Base-by-base conservation (phyloP, 805 yeast species). In the Suhomyces vadensis region DNA sequence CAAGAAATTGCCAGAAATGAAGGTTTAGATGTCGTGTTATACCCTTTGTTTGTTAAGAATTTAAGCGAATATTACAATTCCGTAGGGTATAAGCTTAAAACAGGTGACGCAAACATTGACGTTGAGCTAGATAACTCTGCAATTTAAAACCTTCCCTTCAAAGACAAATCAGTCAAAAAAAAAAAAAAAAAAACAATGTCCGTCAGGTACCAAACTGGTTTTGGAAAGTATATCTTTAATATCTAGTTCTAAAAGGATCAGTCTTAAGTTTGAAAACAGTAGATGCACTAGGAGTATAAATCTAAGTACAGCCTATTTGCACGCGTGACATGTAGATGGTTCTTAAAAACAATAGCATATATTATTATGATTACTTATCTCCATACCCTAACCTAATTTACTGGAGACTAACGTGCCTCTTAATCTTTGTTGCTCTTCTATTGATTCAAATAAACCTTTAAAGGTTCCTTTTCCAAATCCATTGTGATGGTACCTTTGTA, bases 391-490 rank as follows among this genome's bases (percentile, higher is more conserved):
- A n/a, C n/a, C n/a, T n/a, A n/a, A n/a, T n/a, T n/a, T n/a, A n/a
- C n/a, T 19, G 5, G 42, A 37, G 3, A 38, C 35, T 20, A 81
- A 62, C 11, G 87, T 87, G 1, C 95, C 95, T 41, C 96, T 76
- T 40, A 64, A 56, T 44, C 61, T 71, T 60, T 88, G 96, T 52
- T 87, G 91, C n/a, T 74, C 73, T 60, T 88, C 96, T 45, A 88
- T 81, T 5, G 85, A 79, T 57, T 87, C 91, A 57, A 86, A 88
- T 29, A 89, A 67, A 0, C 94, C 86, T 59, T 81, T 85, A 68
- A 88, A 88, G 48, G 90, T 88, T 1, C 96, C 96, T 39, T 89
- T 89, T 1, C 96, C 96, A 64, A 88, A 88, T 0, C 96, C 96
- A 48, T 83, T 76, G 59, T 86, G 91, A 55, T 86, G 84, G 53